Evolutionary conservation across 2,329 filamentous ascomycete genomes (phyloP), one percentile per base, ranked within the genome.

Genomic region (Fusarium tjaetaba): DNA sequence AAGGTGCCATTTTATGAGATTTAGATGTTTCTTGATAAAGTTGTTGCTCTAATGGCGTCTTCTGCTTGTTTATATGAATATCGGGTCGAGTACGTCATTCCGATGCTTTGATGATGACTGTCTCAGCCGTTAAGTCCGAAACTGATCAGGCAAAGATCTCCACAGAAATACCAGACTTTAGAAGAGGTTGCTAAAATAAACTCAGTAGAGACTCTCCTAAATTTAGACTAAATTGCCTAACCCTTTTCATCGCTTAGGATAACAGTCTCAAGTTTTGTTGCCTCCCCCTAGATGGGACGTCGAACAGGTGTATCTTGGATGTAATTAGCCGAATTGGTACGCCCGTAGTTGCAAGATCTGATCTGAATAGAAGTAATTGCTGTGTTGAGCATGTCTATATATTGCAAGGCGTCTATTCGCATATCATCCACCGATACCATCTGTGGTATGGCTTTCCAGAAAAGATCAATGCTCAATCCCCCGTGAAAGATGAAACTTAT

Each of bases 1-100:
- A 80, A 11, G 86, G 85, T 52, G 86, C 74, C 85, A 88, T 87
- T 64, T 16, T 52, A 5, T n/a, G 7, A 13, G 34, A 1, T 32
- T 38, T 3, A 14, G 22, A 24, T n/a, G 22, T 13, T 15, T 26
- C 10, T 53, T 43, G 11, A 2, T 20, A 5, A 9, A 41, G 4
- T 5, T 3, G 22, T 14, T 11, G 6, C 24, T 7, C 8, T 1
- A 45, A 11, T 7, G 38, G 3, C 4, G 11, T 39, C 45, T 7
- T n/a, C 5, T 1, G 13, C 11, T 3, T 22, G 5, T 36, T 65
- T 30, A 61, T 68, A 51, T 20, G 18, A 11, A 13, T 13, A 3
- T n/a, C 8, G 24, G 24, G 51, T 43, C 43, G 11, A 70, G 39
- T 49, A 70, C 65, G 67, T 70, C 67, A 70, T 65, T 15, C 6